These are phyloP conservation scores for Fistulina hepatica DNA, from an alignment of 1,284 basidiomycete species.

Conservation along the genomic window DNA sequence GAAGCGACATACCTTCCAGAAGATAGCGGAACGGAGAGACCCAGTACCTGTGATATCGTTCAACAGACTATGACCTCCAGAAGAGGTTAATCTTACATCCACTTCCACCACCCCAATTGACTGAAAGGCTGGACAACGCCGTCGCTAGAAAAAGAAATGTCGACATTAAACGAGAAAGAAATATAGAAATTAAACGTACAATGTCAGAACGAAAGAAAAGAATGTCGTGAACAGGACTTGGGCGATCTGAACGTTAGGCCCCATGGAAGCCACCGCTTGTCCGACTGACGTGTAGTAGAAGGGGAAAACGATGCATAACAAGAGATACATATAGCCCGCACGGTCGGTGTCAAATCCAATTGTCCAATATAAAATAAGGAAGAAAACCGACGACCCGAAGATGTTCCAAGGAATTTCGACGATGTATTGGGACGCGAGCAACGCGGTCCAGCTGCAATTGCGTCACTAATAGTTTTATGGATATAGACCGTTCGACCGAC, in stretches of 20 bases:
- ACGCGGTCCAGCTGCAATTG: slow-evolving; percentile 73
- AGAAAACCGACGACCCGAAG: slow-evolving; percentile 45
- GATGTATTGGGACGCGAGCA: slow-evolving; percentile 51
- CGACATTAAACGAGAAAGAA: no score
- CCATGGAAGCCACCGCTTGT: slow-evolving; percentile 55
- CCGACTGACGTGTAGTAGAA: slow-evolving; percentile 46
- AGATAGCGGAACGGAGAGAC: slow-evolving; percentile 72
- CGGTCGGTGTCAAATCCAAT: slow-evolving; percentile 38
- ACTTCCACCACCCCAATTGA: slow-evolving; percentile 68
- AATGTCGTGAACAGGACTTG: slow-evolving; percentile 55
- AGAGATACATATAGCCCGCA: slow-evolving; percentile 45
- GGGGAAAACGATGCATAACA: slow-evolving; percentile 37
- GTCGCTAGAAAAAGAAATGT: slow-evolving; percentile 33
- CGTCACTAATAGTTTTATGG: no score
- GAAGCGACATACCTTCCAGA: slow-evolving; percentile 49
- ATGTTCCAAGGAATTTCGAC: slow-evolving; percentile 62
- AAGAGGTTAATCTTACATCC: no score
- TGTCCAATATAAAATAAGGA: slow-evolving; percentile 42
- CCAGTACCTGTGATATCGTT: no score
- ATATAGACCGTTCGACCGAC: no score
- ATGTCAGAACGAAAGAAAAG: slow-evolving; percentile 60
- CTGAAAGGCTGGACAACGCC: slow-evolving; percentile 56
- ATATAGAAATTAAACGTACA: slow-evolving; percentile 32
- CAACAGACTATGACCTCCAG: no score
- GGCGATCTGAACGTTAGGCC: slow-evolving; percentile 55